Conservation (phyloP, 441 rosid species). For the Melastoma candidum region DNA sequence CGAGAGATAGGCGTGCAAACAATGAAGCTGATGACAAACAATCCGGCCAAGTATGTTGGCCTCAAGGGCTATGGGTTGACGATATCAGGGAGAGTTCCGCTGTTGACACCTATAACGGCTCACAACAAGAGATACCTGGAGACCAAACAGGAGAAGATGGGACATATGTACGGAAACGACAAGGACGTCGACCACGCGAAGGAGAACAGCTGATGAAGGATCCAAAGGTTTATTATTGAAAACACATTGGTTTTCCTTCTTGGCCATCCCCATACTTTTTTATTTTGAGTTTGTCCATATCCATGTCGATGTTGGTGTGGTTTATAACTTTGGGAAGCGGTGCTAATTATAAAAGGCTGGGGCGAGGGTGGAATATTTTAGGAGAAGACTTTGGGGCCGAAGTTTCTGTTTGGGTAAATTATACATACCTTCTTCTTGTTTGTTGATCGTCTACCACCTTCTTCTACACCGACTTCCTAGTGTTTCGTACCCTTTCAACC, state of each 20-base stretch:
- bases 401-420: too few relatives aligned
- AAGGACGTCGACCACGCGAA: slow-evolving; percentile 1
- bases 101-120: slow-evolving; percentile 28
- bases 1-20: slow-evolving; percentile 66
- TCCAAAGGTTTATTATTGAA: too few relatives aligned
- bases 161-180: slow-evolving; percentile 26
- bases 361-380: too few relatives aligned
- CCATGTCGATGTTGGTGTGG: too few relatives aligned
- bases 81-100: slow-evolving; percentile 64
- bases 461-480: neutral
- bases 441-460: neutral
- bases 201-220: neutral
- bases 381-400: too few relatives aligned
- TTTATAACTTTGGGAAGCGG: too few relatives aligned
- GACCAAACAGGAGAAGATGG: slow-evolving; percentile 61
- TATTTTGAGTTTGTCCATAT: too few relatives aligned
- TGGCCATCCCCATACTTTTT: too few relatives aligned
- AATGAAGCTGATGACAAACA: slow-evolving; percentile 81
- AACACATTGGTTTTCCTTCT: too few relatives aligned
- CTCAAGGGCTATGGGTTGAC: slow-evolving; percentile 86
- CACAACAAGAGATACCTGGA: slow-evolving; percentile 54
- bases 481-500: too few relatives aligned
- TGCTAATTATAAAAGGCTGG: too few relatives aligned
- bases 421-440: too few relatives aligned
- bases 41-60: slow-evolving; percentile 62